Conservation (phyloP, 805 yeast species). For the Candida silvicultrix region DNA sequence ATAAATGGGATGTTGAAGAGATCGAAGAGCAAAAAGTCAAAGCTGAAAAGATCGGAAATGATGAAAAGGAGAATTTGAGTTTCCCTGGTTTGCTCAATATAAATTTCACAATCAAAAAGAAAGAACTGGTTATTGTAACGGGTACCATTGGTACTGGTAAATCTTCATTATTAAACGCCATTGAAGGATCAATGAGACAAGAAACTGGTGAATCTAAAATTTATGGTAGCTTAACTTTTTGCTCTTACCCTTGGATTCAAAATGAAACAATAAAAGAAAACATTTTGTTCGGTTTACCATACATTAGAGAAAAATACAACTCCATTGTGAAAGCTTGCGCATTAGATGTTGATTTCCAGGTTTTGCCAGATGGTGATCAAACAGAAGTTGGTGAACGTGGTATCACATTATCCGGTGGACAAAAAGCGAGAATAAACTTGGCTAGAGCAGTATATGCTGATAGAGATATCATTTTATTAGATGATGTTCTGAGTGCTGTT, state of each 20-base stretch:
- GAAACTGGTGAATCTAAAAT: constrained; percentile 43
- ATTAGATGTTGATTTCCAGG: constrained; percentile 54
- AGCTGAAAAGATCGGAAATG: neutral
- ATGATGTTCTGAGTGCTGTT: constrained; percentile 80
- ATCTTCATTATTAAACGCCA: constrained; percentile 62
- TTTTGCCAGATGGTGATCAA: constrained; percentile 66
- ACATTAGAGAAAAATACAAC: constrained; percentile 43
- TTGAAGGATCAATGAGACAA: constrained; percentile 66
- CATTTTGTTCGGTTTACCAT: constrained; percentile 59
- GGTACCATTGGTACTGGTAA: constrained; percentile 85
- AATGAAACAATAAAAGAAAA: constrained; percentile 74
- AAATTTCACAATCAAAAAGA: constrained; percentile 46
- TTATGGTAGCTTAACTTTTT: constrained; percentile 45
- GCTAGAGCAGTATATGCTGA: constrained; percentile 76
- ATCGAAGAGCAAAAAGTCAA: constrained; percentile 4
- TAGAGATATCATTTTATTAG: constrained; percentile 61
- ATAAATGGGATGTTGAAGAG: constrained; percentile 47
- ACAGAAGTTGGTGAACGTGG: constrained; percentile 87
- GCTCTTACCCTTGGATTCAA: constrained; percentile 80
- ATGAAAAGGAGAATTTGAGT: constrained; percentile 13
- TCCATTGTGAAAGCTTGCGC: constrained; percentile 61
- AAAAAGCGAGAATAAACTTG: constrained; percentile 72
- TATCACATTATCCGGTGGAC: constrained; percentile 84
- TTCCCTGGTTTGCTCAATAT: constrained; percentile 41
- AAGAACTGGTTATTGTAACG: constrained; percentile 69